phyloP scores from a whole-genome alignment of 371 early-diverging fungal species.

The Apophysomyces sp. region DNA sequence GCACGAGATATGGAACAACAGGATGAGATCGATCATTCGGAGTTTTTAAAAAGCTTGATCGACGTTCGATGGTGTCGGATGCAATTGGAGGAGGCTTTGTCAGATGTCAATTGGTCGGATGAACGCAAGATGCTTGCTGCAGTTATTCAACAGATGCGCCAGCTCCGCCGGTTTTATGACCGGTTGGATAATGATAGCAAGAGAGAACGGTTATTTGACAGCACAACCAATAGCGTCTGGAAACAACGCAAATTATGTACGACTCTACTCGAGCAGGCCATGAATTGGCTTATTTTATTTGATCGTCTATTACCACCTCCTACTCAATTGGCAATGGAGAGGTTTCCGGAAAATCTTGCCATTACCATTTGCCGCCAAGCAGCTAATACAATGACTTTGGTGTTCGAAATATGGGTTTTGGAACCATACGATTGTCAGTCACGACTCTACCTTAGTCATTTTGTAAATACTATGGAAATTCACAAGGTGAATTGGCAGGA shows the following conservation, averaged over 20 bases:
- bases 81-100: slow-evolving; percentile 8
- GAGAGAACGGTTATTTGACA: slow-evolving; percentile 1
- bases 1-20: slow-evolving; percentile 6
- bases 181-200: slow-evolving; percentile 9
- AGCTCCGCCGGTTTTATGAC: slow-evolving; percentile 19
- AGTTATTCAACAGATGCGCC: slow-evolving; percentile 19
- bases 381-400: slow-evolving; percentile 13
- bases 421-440: slow-evolving; percentile 16
- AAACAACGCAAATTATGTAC: slow-evolving; percentile 7
- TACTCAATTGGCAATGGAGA: not conserved
- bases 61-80: slow-evolving; percentile 21
- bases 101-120: not conserved
- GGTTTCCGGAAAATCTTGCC: slow-evolving; percentile 18
- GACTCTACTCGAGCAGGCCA: slow-evolving; percentile 14
- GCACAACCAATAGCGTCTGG: slow-evolving; percentile 5
- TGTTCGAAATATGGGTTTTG: slow-evolving; percentile 21
- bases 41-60: slow-evolving; percentile 10
- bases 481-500: slow-evolving; percentile 18
- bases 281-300: slow-evolving; percentile 21
- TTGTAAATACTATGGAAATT: slow-evolving; percentile 11
- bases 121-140: slow-evolving; percentile 9
- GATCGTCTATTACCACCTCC: slow-evolving; percentile 11
- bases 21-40: slow-evolving; percentile 16
- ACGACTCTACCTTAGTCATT: slow-evolving; percentile 12
- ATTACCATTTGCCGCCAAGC: slow-evolving; percentile 21